phyloP scores from a whole-genome alignment of 2,329 filamentous ascomycete genomes.

The Metarhizium album region DNA sequence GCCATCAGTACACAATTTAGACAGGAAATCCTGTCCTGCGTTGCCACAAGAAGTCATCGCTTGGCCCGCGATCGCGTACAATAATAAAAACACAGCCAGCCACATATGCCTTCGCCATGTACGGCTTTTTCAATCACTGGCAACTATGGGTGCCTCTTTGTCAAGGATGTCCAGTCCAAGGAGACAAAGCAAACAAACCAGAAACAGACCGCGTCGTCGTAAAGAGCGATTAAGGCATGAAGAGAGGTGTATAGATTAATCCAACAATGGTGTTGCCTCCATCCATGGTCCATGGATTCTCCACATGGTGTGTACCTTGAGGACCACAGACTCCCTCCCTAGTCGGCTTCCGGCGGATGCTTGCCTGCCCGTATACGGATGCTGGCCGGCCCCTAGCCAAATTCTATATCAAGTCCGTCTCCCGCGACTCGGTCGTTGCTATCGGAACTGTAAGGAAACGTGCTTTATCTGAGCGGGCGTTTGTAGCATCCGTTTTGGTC shows the following conservation, averaged over 20 bases:
- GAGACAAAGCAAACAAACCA: too few species aligned
- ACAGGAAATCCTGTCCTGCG: not conserved
- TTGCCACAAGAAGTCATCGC: not conserved
- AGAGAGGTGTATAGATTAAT: constrained; percentile 2
- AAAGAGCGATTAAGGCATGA: not conserved
- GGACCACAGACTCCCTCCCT: constrained; percentile 5
- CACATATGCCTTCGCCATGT: not conserved
- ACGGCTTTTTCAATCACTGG: too few species aligned
- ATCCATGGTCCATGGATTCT: constrained; percentile 9
- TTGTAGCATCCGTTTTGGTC: not conserved
- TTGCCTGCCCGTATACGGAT: not conserved
- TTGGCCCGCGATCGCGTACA: too few species aligned
- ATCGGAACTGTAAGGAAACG: not conserved
- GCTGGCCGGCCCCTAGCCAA: not conserved
- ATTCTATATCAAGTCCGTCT: constrained; percentile 7
- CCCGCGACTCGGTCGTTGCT: not conserved
- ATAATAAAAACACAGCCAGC: too few species aligned
- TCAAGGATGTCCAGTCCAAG: too few species aligned
- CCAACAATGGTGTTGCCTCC: constrained; percentile 5
- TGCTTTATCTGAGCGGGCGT: not conserved
- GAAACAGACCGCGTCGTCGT: too few species aligned
- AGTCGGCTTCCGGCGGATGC: constrained; percentile 10
- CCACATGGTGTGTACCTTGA: constrained; percentile 7
- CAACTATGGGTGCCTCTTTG: too few species aligned
- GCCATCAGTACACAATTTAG: not conserved